Conservation (phyloP, 169 alveolate genomes). For the Plasmodium fragile region DNA sequence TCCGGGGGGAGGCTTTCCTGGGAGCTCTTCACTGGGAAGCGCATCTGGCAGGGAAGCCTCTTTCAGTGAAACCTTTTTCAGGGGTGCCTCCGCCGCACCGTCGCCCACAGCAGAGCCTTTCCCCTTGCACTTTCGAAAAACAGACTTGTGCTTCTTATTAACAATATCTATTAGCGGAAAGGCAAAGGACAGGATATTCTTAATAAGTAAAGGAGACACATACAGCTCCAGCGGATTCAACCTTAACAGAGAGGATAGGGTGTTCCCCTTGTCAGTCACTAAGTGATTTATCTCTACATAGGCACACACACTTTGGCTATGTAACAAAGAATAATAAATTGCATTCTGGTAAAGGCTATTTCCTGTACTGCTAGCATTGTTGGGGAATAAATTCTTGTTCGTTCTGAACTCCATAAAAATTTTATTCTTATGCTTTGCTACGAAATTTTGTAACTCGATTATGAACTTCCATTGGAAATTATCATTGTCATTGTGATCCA, state of each 20-base stretch:
- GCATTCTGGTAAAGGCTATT: conserved; percentile 45
- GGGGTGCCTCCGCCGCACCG: not conserved
- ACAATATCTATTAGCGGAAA: conserved; percentile 67
- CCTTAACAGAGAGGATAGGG: conserved; percentile 59
- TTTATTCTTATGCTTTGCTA: conserved; percentile 74
- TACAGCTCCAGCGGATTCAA: conserved; percentile 52
- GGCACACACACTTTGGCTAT: conserved; percentile 76
- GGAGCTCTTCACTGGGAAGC: not conserved
- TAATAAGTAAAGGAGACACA: conserved; percentile 78
- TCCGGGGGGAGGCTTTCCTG: conserved; percentile 9
- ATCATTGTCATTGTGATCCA: conserved; percentile 82
- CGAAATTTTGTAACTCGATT: conserved; percentile 76
- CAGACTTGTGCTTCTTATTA: not conserved
- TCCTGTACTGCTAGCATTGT: conserved; percentile 6
- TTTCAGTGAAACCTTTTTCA: conserved; percentile 4
- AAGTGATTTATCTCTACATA: conserved; percentile 72
- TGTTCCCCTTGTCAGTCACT: conserved; percentile 75
- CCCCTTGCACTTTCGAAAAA: conserved; percentile 2
- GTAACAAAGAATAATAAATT: conserved; percentile 47
- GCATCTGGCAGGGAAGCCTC: not conserved
- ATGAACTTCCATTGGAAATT: conserved; percentile 81
- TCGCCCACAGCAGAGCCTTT: not conserved
- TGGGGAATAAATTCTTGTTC: conserved; percentile 27
- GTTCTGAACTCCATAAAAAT: conserved; percentile 76
- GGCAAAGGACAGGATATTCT: conserved; percentile 63